Conservation (phyloP, 23 red algal genomes). For the Gracilaria domingensis region DNA sequence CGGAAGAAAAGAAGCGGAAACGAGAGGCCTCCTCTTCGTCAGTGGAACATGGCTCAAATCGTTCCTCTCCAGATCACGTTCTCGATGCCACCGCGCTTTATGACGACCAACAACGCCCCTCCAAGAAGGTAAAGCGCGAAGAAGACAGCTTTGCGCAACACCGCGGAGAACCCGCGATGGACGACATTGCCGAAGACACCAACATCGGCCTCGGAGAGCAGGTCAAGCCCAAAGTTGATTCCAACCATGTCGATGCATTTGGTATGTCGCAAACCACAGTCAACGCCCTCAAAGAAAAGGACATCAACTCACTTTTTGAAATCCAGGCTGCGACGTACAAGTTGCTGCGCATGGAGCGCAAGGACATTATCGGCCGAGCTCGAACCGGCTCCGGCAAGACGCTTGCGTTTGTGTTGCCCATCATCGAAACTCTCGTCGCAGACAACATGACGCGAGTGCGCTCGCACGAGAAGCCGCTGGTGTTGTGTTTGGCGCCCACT, state of each 20-base stretch:
- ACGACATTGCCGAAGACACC: slow-evolving; percentile 57
- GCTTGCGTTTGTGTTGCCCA: slow-evolving; percentile 94
- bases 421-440: slow-evolving; percentile 75
- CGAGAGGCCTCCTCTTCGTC: not conserved
- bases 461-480: slow-evolving; percentile 46
- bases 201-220: slow-evolving; percentile 41
- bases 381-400: slow-evolving; percentile 97
- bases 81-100: not conserved
- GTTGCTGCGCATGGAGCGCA: slow-evolving; percentile 48
- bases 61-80: not conserved
- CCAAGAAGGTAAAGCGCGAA: not conserved
- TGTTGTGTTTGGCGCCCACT: slow-evolving; percentile 81
- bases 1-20: not conserved
- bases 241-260: slow-evolving; percentile 40
- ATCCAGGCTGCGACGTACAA: slow-evolving; percentile 93
- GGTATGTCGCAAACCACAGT: slow-evolving; percentile 62
- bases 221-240: slow-evolving; percentile 1
- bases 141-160: not conserved
- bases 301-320: slow-evolving; percentile 72
- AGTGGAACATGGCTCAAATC: not conserved
- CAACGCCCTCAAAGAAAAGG: slow-evolving; percentile 43
- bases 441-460: slow-evolving; percentile 45
- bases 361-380: slow-evolving; percentile 87
- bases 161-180: not conserved
- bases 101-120: not conserved